phyloP scores from a whole-genome alignment of 1,284 basidiomycete species.

The Flammula alnicola region DNA sequence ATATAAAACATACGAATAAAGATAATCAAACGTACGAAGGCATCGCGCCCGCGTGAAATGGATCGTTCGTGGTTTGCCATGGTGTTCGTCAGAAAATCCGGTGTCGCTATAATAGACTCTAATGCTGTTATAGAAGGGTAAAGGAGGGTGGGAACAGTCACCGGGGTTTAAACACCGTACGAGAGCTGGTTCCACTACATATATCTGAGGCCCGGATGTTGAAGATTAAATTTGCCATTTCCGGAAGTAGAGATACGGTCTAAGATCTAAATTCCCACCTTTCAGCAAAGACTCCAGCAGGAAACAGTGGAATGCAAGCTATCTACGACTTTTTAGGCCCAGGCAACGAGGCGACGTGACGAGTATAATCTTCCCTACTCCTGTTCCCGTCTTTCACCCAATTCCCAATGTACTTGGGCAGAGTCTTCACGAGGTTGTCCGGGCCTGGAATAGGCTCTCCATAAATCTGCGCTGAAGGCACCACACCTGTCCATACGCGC shows the following conservation, averaged over 20 bases:
- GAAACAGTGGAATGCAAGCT: too few species aligned
- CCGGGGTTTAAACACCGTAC: too few species aligned
- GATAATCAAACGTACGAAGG: conserved; percentile 35
- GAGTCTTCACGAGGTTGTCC: conserved; percentile 19
- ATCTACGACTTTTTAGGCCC: conserved; percentile 6
- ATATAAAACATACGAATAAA: background rate
- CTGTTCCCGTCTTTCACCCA: conserved; percentile 23
- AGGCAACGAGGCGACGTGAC: conserved; percentile 6
- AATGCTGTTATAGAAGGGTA: too few species aligned
- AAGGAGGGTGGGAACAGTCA: too few species aligned
- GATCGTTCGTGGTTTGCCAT: conserved; percentile 39
- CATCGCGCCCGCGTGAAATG: conserved; percentile 47
- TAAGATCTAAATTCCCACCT: too few species aligned
- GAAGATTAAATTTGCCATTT: too few species aligned
- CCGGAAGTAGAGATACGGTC: too few species aligned
- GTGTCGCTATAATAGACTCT: too few species aligned
- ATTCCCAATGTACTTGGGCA: conserved; percentile 21
- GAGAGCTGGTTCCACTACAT: too few species aligned
- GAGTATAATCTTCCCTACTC: conserved; percentile 18
- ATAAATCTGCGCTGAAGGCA: conserved; percentile 15
- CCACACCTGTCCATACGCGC: conserved; percentile 29
- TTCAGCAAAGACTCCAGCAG: too few species aligned
- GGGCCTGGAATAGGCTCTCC: background rate
- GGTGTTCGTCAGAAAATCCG: too few species aligned
- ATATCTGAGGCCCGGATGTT: too few species aligned